Conservation (phyloP, 768 basidiomycete genomes). For the Filobasidium floriforme region DNA sequence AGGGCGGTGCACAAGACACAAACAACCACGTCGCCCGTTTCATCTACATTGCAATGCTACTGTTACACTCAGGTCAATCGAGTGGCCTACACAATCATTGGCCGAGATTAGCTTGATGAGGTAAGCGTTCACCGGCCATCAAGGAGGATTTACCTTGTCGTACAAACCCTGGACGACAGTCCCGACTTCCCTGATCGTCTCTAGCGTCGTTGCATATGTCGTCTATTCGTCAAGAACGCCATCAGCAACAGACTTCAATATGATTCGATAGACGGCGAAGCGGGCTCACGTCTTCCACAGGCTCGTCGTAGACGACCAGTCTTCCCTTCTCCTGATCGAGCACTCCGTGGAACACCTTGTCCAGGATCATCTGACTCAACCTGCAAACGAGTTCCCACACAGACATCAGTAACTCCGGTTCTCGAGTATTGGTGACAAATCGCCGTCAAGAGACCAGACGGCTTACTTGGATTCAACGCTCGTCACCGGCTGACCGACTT, state of each 20-base stretch:
- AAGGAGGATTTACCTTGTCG: slow-evolving; percentile 55
- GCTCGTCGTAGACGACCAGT: slow-evolving; percentile 79
- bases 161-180: slow-evolving; percentile 93
- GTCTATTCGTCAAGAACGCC: slow-evolving; percentile 51
- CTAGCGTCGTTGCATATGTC: slow-evolving; percentile 78
- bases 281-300: slow-evolving; percentile 67
- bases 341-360: slow-evolving; percentile 87
- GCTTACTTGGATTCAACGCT: slow-evolving; percentile 84
- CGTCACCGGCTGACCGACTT: slow-evolving; percentile 78
- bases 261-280: neutral
- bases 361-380: slow-evolving; percentile 94
- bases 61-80: neutral
- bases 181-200: slow-evolving; percentile 78
- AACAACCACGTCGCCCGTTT: neutral
- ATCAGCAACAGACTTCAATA: neutral
- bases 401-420: too few relatives aligned
- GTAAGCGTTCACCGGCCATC: neutral
- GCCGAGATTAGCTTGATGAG: neutral
- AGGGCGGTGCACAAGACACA: neutral
- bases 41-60: neutral
- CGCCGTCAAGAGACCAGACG: neutral
- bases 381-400: slow-evolving; percentile 46
- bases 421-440: neutral
- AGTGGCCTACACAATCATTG: neutral
- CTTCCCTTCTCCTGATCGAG: slow-evolving; percentile 94